Evolutionary conservation across 352 stramenopile genomes (phyloP).

Genomic region (Globisporangium rhizosaccharum): DNA sequence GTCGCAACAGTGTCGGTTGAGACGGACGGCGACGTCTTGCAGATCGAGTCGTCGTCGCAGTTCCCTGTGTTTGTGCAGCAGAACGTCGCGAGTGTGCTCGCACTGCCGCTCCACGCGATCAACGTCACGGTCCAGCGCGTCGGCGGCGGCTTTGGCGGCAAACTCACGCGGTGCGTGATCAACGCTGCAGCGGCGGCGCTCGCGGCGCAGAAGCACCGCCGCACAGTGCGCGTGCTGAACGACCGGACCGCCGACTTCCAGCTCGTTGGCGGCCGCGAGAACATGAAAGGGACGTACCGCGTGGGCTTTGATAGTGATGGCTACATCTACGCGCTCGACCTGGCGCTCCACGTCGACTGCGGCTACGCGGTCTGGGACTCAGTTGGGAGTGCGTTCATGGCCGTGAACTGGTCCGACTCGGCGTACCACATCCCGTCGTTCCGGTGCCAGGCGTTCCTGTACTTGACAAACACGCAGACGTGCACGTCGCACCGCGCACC

Average conservation of each 20-base stretch:
- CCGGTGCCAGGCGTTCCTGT: slow-evolving; percentile 82
- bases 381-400: slow-evolving; percentile 88
- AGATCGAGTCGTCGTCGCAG: slow-evolving; percentile 91
- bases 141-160: slow-evolving; percentile 95
- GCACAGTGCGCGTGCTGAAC: slow-evolving; percentile 89
- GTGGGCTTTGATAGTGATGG: slow-evolving; percentile 81
- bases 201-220: slow-evolving; percentile 80
- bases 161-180: slow-evolving; percentile 93
- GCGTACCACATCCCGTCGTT: slow-evolving; percentile 92
- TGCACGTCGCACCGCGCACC: slow-evolving; percentile 96
- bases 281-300: slow-evolving; percentile 92
- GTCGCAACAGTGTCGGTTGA: slow-evolving; percentile 66
- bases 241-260: slow-evolving; percentile 95
- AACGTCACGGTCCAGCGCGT: slow-evolving; percentile 92
- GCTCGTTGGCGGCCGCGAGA: slow-evolving; percentile 89
- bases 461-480: slow-evolving; percentile 91
- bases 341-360: slow-evolving; percentile 93
- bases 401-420: slow-evolving; percentile 94
- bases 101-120: slow-evolving; percentile 87
- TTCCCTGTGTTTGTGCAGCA: slow-evolving; percentile 91
- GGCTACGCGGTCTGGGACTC: slow-evolving; percentile 93
- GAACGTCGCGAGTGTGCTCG: slow-evolving; percentile 83
- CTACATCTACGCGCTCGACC: slow-evolving; percentile 87
- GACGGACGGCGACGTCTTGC: slow-evolving; percentile 85
- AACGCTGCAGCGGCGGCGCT: slow-evolving; percentile 89